A percentile compares a stretch with the other conserved stretches of the same genome.
Evolutionary conservation across 2,329 filamentous ascomycete species (phyloP).

Genomic region (Alternaria gaisen): DNA sequence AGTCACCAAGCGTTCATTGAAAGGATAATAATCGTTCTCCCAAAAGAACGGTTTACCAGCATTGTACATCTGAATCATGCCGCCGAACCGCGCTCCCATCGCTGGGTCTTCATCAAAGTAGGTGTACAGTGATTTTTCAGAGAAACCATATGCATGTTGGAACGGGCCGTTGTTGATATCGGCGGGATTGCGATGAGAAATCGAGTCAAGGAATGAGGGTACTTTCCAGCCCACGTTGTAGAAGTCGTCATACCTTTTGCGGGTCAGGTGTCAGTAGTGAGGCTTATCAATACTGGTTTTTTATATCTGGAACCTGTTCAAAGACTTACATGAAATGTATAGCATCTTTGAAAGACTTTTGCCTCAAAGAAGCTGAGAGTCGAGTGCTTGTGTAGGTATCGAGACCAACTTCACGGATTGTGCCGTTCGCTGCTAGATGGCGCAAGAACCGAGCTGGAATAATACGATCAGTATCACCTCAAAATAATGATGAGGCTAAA

Average conservation of each 20-base stretch:
- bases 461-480: background rate
- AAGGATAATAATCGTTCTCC: constrained; percentile 14
- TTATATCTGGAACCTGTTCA: accelerated
- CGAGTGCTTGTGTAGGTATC: constrained; percentile 11
- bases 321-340: background rate
- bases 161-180: constrained; percentile 18
- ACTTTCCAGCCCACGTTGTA: constrained; percentile 21
- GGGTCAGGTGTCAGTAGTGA: background rate
- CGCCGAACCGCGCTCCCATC: constrained; percentile 15
- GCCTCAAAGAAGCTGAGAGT: constrained; percentile 14
- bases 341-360: constrained; percentile 19
- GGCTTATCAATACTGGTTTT: background rate
- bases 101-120: constrained; percentile 18
- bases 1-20: background rate
- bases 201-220: constrained; percentile 17
- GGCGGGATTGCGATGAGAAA: constrained; percentile 12
- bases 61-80: constrained; percentile 23
- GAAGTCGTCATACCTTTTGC: constrained; percentile 18
- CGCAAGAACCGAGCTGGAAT: background rate
- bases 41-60: constrained; percentile 20
- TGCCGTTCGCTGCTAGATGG: constrained; percentile 14
- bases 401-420: constrained; percentile 11
- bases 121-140: background rate
- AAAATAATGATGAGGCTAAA: background rate
- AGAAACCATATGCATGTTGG: constrained; percentile 14